These are phyloP conservation scores for Pyrenula aspistea DNA, from an alignment of 495 filamentous ascomycete species.

Conservation along the genomic window DNA sequence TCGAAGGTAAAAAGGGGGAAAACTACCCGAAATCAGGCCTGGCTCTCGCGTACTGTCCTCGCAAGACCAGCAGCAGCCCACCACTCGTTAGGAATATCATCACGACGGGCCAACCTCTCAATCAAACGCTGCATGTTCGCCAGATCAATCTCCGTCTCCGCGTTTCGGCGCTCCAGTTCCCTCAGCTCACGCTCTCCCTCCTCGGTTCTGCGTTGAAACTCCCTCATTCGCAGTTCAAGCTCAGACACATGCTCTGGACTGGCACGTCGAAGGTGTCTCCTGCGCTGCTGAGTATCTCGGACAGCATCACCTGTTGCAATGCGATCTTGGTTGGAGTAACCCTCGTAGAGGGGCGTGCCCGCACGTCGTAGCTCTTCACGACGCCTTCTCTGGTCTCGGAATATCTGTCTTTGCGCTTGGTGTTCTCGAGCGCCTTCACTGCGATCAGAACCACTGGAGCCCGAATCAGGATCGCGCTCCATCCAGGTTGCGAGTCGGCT, in stretches of 20 bases:
- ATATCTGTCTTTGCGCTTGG: not conserved
- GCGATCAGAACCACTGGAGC: not conserved
- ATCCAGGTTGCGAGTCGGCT: not conserved
- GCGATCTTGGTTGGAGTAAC: not conserved
- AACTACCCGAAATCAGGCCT: not conserved
- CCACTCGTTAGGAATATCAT: conserved; percentile 66
- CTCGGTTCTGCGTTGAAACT: not conserved
- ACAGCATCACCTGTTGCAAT: not conserved
- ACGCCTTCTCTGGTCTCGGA: not conserved
- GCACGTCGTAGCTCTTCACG: not conserved
- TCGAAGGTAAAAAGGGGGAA: too few relatives aligned
- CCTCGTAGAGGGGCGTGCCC: not conserved
- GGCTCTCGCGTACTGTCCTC: conserved; percentile 25
- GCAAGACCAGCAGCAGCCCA: conserved; percentile 63
- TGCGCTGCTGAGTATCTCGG: not conserved
- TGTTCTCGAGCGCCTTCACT: too few relatives aligned
- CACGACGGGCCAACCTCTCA: conserved; percentile 47
- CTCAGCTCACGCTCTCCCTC: not conserved
- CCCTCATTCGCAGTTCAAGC: not conserved
- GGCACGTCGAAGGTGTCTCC: not conserved
- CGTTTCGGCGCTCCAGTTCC: conserved; percentile 1
- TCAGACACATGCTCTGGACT: not conserved
- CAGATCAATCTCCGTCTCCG: conserved; percentile 29
- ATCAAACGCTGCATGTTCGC: conserved; percentile 58
- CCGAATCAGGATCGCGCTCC: not conserved